Conservation (phyloP, 768 basidiomycete species). For the Kondoa malvinella region DNA sequence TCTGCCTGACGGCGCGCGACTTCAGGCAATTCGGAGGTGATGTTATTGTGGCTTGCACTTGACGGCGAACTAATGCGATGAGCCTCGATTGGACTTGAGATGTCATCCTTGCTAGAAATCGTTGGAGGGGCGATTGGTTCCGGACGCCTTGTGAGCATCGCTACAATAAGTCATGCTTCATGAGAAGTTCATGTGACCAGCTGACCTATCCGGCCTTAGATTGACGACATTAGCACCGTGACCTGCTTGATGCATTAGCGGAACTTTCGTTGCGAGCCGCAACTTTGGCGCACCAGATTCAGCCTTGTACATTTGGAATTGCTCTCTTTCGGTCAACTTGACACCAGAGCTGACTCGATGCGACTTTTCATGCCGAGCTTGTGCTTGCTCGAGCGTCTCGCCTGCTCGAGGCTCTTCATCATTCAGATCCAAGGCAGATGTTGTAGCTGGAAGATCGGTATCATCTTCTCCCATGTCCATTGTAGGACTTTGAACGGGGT, state of each 20-base stretch:
- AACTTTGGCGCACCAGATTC: background rate
- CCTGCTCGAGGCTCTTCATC: background rate
- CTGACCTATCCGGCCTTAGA: background rate
- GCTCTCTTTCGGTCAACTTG: background rate
- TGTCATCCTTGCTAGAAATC: too few species aligned
- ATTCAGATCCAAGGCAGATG: background rate
- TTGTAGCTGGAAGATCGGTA: background rate
- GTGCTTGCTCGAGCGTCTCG: background rate
- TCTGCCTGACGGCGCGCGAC: too few species aligned
- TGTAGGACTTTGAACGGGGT: background rate
- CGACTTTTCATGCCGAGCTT: background rate
- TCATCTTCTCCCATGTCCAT: background rate
- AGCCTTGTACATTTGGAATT: background rate
- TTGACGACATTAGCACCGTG: background rate
- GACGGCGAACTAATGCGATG: too few species aligned
- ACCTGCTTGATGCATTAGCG: too few species aligned
- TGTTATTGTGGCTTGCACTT: too few species aligned
- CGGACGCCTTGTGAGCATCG: too few species aligned
- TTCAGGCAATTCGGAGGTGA: too few species aligned
- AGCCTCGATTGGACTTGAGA: too few species aligned
- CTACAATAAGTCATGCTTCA: too few species aligned
- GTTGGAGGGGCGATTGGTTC: too few species aligned
- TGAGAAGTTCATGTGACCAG: too few species aligned
- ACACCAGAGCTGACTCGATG: background rate
- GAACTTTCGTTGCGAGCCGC: background rate